Conservation (phyloP, 2,329 filamentous ascomycete genomes). For the Trichoderma koningiopsis region DNA sequence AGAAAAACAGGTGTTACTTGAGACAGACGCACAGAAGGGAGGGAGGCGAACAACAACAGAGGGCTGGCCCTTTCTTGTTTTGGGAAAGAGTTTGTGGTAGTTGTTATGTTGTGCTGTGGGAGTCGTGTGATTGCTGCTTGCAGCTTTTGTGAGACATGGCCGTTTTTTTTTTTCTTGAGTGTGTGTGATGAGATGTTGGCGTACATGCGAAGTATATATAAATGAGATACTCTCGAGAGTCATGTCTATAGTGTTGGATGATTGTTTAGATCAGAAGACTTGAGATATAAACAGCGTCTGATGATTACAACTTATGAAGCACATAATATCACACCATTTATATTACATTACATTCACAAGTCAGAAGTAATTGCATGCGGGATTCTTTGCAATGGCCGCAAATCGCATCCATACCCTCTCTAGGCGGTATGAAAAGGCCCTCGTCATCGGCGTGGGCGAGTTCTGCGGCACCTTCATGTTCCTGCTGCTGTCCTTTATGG, state of each 20-base stretch:
- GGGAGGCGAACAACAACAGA: background rate
- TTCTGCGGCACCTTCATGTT: constrained; percentile 59
- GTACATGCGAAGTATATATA: background rate
- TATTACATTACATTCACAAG: background rate
- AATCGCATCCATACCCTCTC: background rate
- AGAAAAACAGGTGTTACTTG: background rate
- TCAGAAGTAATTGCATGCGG: background rate
- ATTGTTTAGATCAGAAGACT: background rate
- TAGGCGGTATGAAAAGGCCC: background rate
- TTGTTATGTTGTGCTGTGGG: background rate
- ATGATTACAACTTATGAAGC: background rate
- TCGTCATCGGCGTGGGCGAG: constrained; percentile 44
- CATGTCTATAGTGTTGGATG: background rate
- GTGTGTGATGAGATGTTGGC: background rate
- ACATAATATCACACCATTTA: background rate
- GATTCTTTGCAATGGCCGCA: background rate
- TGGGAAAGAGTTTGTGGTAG: background rate
- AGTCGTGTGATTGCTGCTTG: constrained; percentile 7
- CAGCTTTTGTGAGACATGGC: constrained; percentile 4
- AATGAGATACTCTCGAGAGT: background rate
- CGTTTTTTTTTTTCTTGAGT: background rate
- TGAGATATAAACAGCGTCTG: background rate
- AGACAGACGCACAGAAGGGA: background rate
- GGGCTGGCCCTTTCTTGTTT: background rate
- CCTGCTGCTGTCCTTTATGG: constrained; percentile 48